Evolutionary conservation across 2,329 filamentous ascomycete species (phyloP), one percentile per base, ranked within the genome.

Genomic region (Nannizziopsis arthrosporioides): DNA sequence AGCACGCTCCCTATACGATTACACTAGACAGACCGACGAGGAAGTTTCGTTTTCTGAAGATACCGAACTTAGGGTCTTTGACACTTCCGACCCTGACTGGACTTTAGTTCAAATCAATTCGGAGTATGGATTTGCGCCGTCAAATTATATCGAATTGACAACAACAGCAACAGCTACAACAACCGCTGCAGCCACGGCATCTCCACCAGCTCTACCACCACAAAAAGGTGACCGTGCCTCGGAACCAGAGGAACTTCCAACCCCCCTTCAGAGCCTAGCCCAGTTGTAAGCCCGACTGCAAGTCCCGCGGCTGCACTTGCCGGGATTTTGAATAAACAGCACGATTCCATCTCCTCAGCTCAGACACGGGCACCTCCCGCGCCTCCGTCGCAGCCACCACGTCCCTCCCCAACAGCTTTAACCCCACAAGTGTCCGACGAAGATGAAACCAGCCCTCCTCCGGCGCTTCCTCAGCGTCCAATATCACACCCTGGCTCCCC

Each of bases 1-100:
- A 56, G 92, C 90, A 43, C 88, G 84, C 65, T 86, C 92, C n/a
- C 77, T 96, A n/a, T 98, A 90, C 72, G 92, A 98, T 66, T 98
- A 98, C 66, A 85, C 85, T 44, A 80, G 90, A 58, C 92, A 98
- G 70, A 98, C 92, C 18, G 92, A 98, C 62, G 92, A 98, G 68
- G 92, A 98, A 68, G 74, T 98, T 8, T 96, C 90, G 18, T 96
- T 98, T 63, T 78, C 85, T 42, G 92, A 98, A 70, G 89, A 94
- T 62, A 81, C 84, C 36, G 69, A 79, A 39, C 75, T 98, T 42
- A 73, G 84, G 52, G 85, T 98, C 42, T 96, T 85, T 68, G 92
- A 98, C 66, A 82, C 76, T 8, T 84, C 87, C 4, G 92, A 98
- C 65, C 86, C 87, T 11, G 92, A 98, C 68, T 98, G 92, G 92